Conservation (phyloP, 129 eudicot genomes). For the Centaurea solstitialis region DNA sequence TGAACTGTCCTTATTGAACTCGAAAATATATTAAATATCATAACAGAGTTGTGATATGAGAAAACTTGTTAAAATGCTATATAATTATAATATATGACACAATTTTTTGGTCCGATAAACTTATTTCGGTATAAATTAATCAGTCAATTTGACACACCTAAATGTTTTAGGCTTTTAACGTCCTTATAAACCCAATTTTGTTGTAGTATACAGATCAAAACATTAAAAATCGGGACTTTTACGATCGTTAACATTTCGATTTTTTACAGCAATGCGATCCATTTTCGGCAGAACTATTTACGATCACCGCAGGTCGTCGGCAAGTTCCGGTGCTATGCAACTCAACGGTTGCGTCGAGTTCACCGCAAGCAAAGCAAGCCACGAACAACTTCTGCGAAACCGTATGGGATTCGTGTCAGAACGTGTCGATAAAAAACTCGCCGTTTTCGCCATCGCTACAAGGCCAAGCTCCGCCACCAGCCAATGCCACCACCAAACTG, state of each 20-base stretch:
- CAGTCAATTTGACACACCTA: not conserved
- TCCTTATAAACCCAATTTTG: not conserved
- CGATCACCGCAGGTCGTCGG: conserved; percentile 33
- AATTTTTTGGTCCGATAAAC: not conserved
- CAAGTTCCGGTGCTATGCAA: conserved; percentile 68
- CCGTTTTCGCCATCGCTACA: conserved; percentile 62
- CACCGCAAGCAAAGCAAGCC: conserved; percentile 43
- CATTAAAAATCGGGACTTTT: not conserved
- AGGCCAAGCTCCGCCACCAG: conserved; percentile 42
- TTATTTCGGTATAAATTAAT: no score
- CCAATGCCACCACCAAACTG: conserved; percentile 53
- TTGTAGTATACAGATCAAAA: not conserved
- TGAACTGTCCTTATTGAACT: no score
- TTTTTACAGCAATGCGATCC: conserved; percentile 71
- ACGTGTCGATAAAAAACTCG: conserved; percentile 50
- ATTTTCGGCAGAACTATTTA: conserved; percentile 69
- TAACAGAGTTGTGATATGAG: no score
- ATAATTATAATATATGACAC: not conserved
- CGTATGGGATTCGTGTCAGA: conserved; percentile 71
- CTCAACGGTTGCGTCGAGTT: conserved; percentile 45
- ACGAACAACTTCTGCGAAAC: conserved; percentile 48
- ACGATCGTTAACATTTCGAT: not conserved
- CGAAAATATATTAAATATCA: no score
- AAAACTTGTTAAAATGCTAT: not conserved
- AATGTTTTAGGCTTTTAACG: not conserved